Evolutionary conservation across 495 filamentous ascomycete species (phyloP).

Genomic region (Penicillium paxilli): DNA sequence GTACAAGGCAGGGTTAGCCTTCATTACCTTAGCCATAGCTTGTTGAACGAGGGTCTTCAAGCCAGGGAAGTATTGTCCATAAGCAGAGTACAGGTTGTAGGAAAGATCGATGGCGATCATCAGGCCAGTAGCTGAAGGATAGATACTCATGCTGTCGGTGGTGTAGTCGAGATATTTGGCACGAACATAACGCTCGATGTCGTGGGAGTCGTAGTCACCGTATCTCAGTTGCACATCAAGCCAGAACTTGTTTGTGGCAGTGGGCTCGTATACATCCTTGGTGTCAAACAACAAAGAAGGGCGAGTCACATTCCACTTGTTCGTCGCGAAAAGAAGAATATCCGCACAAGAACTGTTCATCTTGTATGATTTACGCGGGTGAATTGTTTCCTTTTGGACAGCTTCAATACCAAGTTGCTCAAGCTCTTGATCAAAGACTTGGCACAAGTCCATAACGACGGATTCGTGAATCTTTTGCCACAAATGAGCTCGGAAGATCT

Average conservation of each 20-base stretch:
- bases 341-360: slow-evolving; percentile 99
- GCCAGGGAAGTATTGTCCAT: slow-evolving; percentile 98
- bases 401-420: slow-evolving; percentile 97
- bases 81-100: slow-evolving; percentile 97
- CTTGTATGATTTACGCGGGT: slow-evolving; percentile 99
- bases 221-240: slow-evolving; percentile 97
- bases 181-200: slow-evolving; percentile 96
- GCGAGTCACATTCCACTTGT: slow-evolving; percentile 97
- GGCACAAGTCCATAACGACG: slow-evolving; percentile 98
- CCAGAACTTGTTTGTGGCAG: slow-evolving; percentile 99
- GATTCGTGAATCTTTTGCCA: slow-evolving; percentile 99
- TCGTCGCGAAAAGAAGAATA: slow-evolving; percentile 94
- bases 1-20: slow-evolving; percentile 96
- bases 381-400: slow-evolving; percentile 99
- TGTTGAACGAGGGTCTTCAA: slow-evolving; percentile 95
- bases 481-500: slow-evolving; percentile 99
- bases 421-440: slow-evolving; percentile 98
- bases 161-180: slow-evolving; percentile 99
- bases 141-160: slow-evolving; percentile 98
- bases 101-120: slow-evolving; percentile 99
- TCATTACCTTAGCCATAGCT: slow-evolving; percentile 99
- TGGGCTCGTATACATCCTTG: slow-evolving; percentile 93
- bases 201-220: slow-evolving; percentile 98
- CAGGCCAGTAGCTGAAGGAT: slow-evolving; percentile 93
- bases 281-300: slow-evolving; percentile 94